These are phyloP conservation scores for Heritiera fomes DNA, from an alignment of 345 rosid genomes.

Conservation along the genomic window DNA sequence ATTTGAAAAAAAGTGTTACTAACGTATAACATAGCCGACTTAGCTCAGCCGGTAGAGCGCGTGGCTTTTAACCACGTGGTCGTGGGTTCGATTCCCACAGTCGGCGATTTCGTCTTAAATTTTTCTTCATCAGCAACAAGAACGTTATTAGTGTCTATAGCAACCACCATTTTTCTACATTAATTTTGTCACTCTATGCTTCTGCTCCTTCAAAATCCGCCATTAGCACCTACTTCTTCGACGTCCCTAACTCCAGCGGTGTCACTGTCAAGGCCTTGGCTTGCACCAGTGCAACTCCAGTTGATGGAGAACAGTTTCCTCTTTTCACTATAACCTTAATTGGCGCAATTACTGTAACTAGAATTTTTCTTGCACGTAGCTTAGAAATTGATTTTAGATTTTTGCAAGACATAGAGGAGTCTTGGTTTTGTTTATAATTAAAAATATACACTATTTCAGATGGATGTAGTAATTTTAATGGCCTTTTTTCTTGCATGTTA, in stretches of 20 bases:
- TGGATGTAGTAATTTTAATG: too few relatives aligned
- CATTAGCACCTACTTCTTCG: conserved; percentile 40
- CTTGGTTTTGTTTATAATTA: background rate
- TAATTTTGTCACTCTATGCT: conserved; percentile 21
- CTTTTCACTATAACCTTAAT: background rate
- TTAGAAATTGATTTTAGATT: too few relatives aligned
- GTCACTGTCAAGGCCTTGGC: conserved; percentile 74
- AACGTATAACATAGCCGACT: conserved; percentile 35
- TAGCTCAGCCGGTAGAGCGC: conserved; percentile 78
- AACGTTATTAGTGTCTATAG: conserved; percentile 28
- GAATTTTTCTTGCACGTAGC: background rate
- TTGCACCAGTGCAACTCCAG: conserved; percentile 59
- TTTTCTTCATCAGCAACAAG: conserved; percentile 26
- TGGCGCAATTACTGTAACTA: background rate
- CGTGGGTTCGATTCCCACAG: conserved; percentile 76
- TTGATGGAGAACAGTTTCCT: conserved; percentile 62
- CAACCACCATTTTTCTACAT: conserved; percentile 20
- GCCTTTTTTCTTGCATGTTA: too few relatives aligned
- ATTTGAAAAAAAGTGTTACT: too few relatives aligned
- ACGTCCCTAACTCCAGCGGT: conserved; percentile 72
- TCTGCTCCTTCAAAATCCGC: conserved; percentile 30
- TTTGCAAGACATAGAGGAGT: background rate
- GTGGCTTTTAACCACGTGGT: conserved; percentile 76
- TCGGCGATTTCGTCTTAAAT: conserved; percentile 26
- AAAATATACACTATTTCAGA: background rate